Evolutionary conservation across 768 basidiomycete genomes (phyloP), one percentile per base, ranked within the genome.

Genomic region (Phaeotremella skinneri): DNA sequence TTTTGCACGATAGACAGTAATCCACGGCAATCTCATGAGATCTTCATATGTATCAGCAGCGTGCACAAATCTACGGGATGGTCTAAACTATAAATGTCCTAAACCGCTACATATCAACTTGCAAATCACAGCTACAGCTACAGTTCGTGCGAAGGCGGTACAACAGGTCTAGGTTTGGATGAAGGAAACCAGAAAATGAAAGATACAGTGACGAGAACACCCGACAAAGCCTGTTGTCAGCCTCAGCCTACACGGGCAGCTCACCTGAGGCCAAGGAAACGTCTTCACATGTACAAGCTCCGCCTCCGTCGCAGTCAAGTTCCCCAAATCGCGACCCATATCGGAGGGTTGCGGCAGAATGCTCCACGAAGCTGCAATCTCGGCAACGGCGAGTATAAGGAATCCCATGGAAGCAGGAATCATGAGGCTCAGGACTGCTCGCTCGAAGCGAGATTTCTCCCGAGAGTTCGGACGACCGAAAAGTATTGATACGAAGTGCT

Each of bases 401-500:
- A 66, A 55, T 3, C 59, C 55, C 9, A 73, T 55, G 0, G 70
- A 61, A 13, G 53, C 49, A 2, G 72, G 72, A 61, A 67, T 67
- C 57, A 73, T 32, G 3, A 72, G 30, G 7, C 52, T 49, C 25
- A 76, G 56, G 3, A 73, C 56, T 4, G 55, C 41, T 17, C 49
- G 39, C 52, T 76, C 74, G 16, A 60, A 37, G 17, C 42, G 32
- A 11, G 58, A 61, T 42, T 57, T 68, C 11, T 69, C 56, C 3
- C 74, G 55, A 4, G 20, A 31, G n/a, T 42, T 48, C 2, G 72
- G 72, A 6, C 74, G 56, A 30, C 61, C 55, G 41, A 67, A 70
- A 5, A 76, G 11, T 53, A 76, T 67, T 20, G 70, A 70, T 16
- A 62, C 63, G 48, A 73, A 70, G 17, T 71, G 62, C n/a, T 59